A percentile compares a stretch with the other conserved stretches of the same genome.
These are phyloP conservation scores for Candida stauntonica DNA, from an alignment of 805 yeast species.

Conservation along the genomic window DNA sequence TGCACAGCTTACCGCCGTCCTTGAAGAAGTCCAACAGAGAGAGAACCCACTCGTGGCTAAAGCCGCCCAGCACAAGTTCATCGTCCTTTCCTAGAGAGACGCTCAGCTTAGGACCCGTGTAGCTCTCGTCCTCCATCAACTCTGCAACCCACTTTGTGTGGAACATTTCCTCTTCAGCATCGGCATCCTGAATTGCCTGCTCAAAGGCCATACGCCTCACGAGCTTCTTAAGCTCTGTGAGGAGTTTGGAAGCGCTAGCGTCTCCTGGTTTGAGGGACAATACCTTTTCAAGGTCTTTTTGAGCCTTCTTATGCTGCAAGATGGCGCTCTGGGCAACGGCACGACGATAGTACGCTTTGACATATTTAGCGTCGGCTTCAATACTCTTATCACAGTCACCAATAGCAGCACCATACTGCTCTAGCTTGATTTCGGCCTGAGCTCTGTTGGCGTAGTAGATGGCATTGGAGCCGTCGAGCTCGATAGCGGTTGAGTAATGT, in stretches of 20 bases:
- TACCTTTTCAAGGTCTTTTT: slow-evolving; percentile 61
- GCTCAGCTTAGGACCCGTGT: slow-evolving; percentile 55
- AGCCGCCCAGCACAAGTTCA: slow-evolving; percentile 25
- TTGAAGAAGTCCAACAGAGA: slow-evolving; percentile 69
- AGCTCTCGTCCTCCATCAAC: slow-evolving; percentile 43
- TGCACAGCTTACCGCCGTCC: slow-evolving; percentile 70
- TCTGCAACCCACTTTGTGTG: slow-evolving; percentile 19
- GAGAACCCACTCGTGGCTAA: slow-evolving; percentile 53
- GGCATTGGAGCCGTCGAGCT: slow-evolving; percentile 50
- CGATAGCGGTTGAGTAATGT: slow-evolving; percentile 71
- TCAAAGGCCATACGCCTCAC: slow-evolving; percentile 77
- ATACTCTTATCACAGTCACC: slow-evolving; percentile 74
- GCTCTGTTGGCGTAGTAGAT: slow-evolving; percentile 83
- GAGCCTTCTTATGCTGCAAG: slow-evolving; percentile 69
- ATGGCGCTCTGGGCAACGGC: slow-evolving; percentile 80
- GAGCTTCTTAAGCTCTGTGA: slow-evolving; percentile 58
- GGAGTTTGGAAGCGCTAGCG: slow-evolving; percentile 55
- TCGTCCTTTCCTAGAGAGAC: slow-evolving; percentile 30
- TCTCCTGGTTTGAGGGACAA: slow-evolving; percentile 64
- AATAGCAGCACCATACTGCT: slow-evolving; percentile 81
- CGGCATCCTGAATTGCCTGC: slow-evolving; percentile 77
- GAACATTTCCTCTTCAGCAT: slow-evolving; percentile 43
- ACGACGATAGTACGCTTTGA: slow-evolving; percentile 82
- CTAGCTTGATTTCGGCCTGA: slow-evolving; percentile 80
- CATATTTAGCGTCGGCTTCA: slow-evolving; percentile 56